Conservation (phyloP, 1,284 basidiomycete genomes). For the Vanrija sp. region DNA sequence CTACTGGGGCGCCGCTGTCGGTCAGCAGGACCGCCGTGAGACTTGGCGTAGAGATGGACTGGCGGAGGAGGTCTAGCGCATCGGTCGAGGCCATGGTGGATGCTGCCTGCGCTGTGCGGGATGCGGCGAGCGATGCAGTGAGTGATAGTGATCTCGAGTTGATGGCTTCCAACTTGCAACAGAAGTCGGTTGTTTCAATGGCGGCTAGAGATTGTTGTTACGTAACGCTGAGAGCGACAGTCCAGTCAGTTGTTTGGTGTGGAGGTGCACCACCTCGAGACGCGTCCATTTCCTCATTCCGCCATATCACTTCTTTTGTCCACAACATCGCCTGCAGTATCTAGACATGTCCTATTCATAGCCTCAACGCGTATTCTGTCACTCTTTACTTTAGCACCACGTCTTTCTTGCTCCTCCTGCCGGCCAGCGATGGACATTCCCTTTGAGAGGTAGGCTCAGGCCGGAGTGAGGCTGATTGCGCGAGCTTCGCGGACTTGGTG, state of each 20-base stretch:
- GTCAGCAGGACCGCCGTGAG: constrained; percentile 45
- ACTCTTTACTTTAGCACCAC: background rate
- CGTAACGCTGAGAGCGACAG: too few species aligned
- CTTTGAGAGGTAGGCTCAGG: constrained; percentile 27
- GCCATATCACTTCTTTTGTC: background rate
- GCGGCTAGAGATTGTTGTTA: too few species aligned
- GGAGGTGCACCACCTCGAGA: too few species aligned
- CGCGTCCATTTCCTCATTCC: background rate
- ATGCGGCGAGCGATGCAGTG: too few species aligned
- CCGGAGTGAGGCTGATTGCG: background rate
- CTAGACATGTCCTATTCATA: too few species aligned
- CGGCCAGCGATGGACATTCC: constrained; percentile 26
- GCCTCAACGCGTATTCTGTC: background rate
- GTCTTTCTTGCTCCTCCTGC: background rate
- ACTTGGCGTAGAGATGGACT: constrained; percentile 22
- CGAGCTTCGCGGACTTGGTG: constrained; percentile 35
- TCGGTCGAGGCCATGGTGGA: constrained; percentile 18
- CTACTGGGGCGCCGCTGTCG: constrained; percentile 50
- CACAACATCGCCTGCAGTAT: background rate
- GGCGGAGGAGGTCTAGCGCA: constrained; percentile 40
- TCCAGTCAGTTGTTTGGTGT: too few species aligned
- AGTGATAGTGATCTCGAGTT: too few species aligned
- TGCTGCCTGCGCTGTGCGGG: background rate
- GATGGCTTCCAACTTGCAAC: too few species aligned
- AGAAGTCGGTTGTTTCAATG: too few species aligned